Percentiles rank a stretch among this genome's conserved stretches.
phyloP scores from a whole-genome alignment of 176 grass and related monocot genomes.

The Cenchrus fungigraminus region DNA sequence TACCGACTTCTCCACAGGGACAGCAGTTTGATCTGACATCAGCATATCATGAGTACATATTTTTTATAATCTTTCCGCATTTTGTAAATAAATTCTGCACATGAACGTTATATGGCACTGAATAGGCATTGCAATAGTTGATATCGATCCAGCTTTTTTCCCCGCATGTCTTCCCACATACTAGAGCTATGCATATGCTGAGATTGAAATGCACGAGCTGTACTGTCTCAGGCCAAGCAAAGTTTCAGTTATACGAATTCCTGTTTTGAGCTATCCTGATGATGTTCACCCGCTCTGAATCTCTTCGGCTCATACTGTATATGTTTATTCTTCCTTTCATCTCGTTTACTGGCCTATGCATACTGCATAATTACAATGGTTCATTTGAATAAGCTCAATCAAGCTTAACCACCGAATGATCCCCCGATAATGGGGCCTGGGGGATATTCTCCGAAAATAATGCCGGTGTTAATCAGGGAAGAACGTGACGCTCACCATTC shows the following conservation, averaged over 20 bases:
- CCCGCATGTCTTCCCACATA: background rate
- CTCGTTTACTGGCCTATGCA: background rate
- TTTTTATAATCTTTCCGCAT: background rate
- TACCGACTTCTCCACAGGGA: background rate
- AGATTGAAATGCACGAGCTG: background rate
- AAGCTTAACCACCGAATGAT: slow-evolving; percentile 38
- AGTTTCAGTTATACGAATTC: background rate
- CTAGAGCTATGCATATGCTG: background rate
- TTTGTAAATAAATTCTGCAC: background rate
- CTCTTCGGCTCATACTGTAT: background rate
- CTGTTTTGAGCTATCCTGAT: background rate
- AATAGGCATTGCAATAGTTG: background rate
- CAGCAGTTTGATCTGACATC: background rate
- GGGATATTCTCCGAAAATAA: background rate
- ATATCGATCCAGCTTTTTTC: background rate
- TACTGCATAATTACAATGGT: background rate
- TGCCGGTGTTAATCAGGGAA: slow-evolving; percentile 1
- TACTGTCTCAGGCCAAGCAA: background rate
- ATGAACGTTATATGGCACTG: background rate
- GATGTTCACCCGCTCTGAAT: background rate
- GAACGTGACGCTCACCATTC: background rate
- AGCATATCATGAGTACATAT: background rate
- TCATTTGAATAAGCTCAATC: slow-evolving; percentile 10
- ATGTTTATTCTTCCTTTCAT: background rate
- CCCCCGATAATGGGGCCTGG: background rate